Evolutionary conservation across 2,329 filamentous ascomycete genomes (phyloP), one percentile per base, ranked within the genome.

Genomic region (Aspergillus chevalieri): DNA sequence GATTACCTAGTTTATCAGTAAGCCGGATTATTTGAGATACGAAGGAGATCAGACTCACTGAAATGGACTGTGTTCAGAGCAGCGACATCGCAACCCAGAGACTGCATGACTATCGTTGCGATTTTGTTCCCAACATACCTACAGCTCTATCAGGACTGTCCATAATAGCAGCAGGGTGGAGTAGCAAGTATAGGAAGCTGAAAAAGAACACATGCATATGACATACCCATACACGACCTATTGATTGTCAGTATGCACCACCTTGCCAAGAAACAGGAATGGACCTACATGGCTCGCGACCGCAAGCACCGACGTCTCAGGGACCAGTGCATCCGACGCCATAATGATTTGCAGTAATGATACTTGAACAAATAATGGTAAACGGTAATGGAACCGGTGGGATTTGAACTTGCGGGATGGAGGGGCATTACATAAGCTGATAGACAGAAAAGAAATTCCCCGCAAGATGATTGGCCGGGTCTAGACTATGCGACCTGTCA

Each of bases 41-140:
- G 10, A 9, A 26, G 14, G 24, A 24, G 28, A 24, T 8, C 10
- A 12, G 17, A 73, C 85, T 69, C 76, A 95, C 92, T 97, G 75
- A 96, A 98, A 63, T 98, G 87, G 6, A 98, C 93, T 0, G 93
- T 98, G 68, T 98, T 96, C 62, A 98, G 79, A 2, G 90, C 89
- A 7, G 90, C 87, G 6, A 96, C 92, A 63, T 98, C 92, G 65
- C 90, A 96, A 44, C 93, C 93, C 46, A 98, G 74, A 1, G 87
- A 86, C 70, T 98, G 92, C 79, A 98, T 86, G 57, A 91, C 89
- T 65, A 95, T 94, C 1, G 90, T 90, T 39, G 91, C 91, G 78
- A 98, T 95, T 63, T 92, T 95, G 69, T 98, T 98, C 46, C 93
- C 93, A 58, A 98, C 93, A 79, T 96, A 92, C 67, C 93, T 95